Base-by-base conservation (phyloP, 176 grass and related monocot genomes). In the Oropetium thomaeum region DNA sequence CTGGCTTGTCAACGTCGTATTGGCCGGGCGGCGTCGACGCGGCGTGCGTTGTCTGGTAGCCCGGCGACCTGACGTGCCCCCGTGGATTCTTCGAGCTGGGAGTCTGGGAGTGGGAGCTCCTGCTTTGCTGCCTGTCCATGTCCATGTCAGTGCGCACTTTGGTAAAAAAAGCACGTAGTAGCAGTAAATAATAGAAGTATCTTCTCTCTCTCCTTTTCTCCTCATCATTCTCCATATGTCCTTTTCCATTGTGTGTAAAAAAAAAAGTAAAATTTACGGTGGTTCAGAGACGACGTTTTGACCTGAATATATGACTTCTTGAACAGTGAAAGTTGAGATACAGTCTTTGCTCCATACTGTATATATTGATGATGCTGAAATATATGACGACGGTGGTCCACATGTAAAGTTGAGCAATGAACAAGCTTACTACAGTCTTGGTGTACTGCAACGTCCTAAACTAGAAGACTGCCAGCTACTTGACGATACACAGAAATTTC, bases 1-100 rank as follows among this genome's bases (percentile, higher is more conserved):
- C 79, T 78, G 79, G 73, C 85, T 83, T 87, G 85, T 87, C 85
- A 37, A 67, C 34, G 67, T 32, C 74, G 7, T 9, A 60, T 65
- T 87, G 74, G 79, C 40, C 51, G 79, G 51, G 28, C 31, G 16
- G 39, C 1, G 59, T 31, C 59, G 3, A 49, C 74, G 59, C 8
- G 42, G 74, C 42, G 4, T 26, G 65, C 31, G 47, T 19, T 87
- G 78, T 71, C 78, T 4, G 4, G 37, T 33, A 10, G 35, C 16
- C n/a, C 1, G 42, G 14, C 55, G 22, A 27, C 53, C 58, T 58
- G 67, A 20, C 0, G 34, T 53, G 73, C 66, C 47, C 4, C n/a
- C 23, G 10, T 3, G 8, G 76, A 79, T 80, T 67, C 76, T 60
- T n/a, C n/a, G n/a, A n/a, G n/a, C n/a, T n/a, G n/a, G n/a, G n/a